Evolutionary conservation across 2,329 filamentous ascomycete species (phyloP).

Genomic region (Beauveria bassiana): DNA sequence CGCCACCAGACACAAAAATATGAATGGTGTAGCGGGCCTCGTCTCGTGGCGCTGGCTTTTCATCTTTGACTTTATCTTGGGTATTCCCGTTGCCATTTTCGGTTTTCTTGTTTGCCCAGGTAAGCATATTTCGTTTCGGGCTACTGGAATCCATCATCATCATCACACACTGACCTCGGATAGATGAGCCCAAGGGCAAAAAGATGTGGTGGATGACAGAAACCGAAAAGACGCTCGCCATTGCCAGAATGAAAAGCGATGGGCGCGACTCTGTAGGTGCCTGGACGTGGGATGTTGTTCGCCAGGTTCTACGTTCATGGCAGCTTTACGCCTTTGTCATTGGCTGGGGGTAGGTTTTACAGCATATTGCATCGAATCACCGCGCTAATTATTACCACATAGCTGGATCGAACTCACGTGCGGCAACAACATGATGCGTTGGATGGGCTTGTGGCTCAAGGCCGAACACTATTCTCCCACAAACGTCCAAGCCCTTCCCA

Average conservation of each 20-base stretch:
- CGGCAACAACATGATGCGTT: constrained; percentile 10
- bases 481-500: constrained; percentile 9
- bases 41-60: constrained; percentile 31
- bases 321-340: constrained; percentile 12
- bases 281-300: constrained; percentile 9
- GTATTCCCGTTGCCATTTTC: constrained; percentile 26
- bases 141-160: not conserved
- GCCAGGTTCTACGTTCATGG: constrained; percentile 8
- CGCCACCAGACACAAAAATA: constrained; percentile 16
- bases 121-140: not conserved
- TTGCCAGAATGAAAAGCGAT: constrained; percentile 7
- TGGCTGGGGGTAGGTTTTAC: constrained; percentile 7
- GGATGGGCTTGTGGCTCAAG: constrained; percentile 13
- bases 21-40: constrained; percentile 27
- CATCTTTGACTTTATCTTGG: constrained; percentile 30
- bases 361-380: no score
- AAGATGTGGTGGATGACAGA: constrained; percentile 15
- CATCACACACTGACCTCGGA: not conserved
- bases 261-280: constrained; percentile 5
- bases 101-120: constrained; percentile 11
- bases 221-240: not conserved
- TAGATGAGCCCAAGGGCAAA: constrained; percentile 9
- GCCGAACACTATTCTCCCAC: not conserved
- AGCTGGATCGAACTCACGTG: constrained; percentile 10
- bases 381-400: not conserved